Evolutionary conservation across 768 basidiomycete species (phyloP).

Genomic region (Strobilomyces echinocephalus): DNA sequence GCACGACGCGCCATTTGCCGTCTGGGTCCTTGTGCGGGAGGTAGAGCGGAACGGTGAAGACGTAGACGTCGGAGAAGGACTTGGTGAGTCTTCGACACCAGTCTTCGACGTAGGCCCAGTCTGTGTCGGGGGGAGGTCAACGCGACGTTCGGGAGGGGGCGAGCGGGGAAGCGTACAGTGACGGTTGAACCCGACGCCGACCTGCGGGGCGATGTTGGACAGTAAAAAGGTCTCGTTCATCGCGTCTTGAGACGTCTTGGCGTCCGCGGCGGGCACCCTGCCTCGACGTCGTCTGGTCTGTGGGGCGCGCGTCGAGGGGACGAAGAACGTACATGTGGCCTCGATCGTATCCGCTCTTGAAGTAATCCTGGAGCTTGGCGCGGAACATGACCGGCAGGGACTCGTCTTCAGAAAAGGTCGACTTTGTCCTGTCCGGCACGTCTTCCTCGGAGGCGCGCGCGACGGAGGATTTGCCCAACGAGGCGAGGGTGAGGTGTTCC

Average conservation of each 20-base stretch:
- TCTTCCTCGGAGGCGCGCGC: slow-evolving; percentile 34
- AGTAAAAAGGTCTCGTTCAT: slow-evolving; percentile 97
- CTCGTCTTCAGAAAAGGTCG: slow-evolving; percentile 79
- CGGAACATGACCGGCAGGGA: slow-evolving; percentile 73
- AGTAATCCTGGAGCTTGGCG: slow-evolving; percentile 83
- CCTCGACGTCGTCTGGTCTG: slow-evolving; percentile 1
- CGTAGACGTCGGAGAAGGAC: slow-evolving; percentile 91
- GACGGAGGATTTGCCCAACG: slow-evolving; percentile 50
- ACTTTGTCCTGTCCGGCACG: slow-evolving; percentile 66
- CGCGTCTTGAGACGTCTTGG: slow-evolving; percentile 83
- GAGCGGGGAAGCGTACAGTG: slow-evolving; percentile 56
- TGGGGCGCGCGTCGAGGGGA: background rate
- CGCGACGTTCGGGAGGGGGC: background rate
- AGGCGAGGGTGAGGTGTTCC: slow-evolving; percentile 83
- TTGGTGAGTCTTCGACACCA: slow-evolving; percentile 89
- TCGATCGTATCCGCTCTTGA: slow-evolving; percentile 89
- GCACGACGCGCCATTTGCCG: slow-evolving; percentile 92
- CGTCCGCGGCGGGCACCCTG: slow-evolving; percentile 96
- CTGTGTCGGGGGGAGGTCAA: slow-evolving; percentile 34
- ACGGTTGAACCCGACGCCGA: slow-evolving; percentile 94
- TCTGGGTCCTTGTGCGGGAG: slow-evolving; percentile 80
- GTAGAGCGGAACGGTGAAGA: slow-evolving; percentile 97
- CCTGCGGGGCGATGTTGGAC: slow-evolving; percentile 96
- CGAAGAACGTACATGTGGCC: slow-evolving; percentile 79
- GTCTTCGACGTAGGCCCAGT: slow-evolving; percentile 95